Evolutionary conservation across 2,329 filamentous ascomycete species (phyloP), one percentile per base, ranked within the genome.

Genomic region (Colletotrichum orbiculare): DNA sequence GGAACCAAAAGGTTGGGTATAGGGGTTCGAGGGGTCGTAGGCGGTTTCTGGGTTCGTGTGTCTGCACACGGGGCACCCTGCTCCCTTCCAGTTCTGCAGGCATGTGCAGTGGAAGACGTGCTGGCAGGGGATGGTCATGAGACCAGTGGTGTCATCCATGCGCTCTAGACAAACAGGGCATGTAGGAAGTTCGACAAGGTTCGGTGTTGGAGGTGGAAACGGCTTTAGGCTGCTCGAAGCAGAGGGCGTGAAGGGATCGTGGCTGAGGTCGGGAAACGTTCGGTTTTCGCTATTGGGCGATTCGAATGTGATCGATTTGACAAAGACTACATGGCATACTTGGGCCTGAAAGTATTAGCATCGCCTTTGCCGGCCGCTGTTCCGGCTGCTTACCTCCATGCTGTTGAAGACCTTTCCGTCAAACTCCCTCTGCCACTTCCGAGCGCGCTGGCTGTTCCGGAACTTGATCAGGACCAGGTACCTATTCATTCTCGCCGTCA

Each of bases 401-500:
- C 88, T 91, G 73, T 96, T 97, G 75, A 98, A 98, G 0, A 95
- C 87, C 75, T 92, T 96, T 15, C 96, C 96, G 76, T 98, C 96
- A 85, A 95, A 97, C 71, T 93, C 90, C 67, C 85, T 88, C 72
- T 92, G 90, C 91, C 95, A 99, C 55, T 89, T 85, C 71, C 85
- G 88, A 12, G 96, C 96, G 67, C 87, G 88, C 72, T 86, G 87
- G 37, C 87, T 86, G 69, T 91, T 89, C 52, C 93, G 87, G 75
- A 98, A 97, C 79, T 97, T 97, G 87, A 99, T 91, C 67, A 99
- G 83, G 34, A 97, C 95, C 83, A 99, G 91, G 79, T 98, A 98
- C 67, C 94, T 88, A 77, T 96, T 97, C 76, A 93, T 90, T 68
- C 90, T 86, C 58, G 91, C 91, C 1, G 96, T 98, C 83, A 94